A percentile compares a stretch with the other conserved stretches of the same genome.
phyloP scores from a whole-genome alignment of 495 filamentous ascomycete genomes.

The Margaritispora aquatica region DNA sequence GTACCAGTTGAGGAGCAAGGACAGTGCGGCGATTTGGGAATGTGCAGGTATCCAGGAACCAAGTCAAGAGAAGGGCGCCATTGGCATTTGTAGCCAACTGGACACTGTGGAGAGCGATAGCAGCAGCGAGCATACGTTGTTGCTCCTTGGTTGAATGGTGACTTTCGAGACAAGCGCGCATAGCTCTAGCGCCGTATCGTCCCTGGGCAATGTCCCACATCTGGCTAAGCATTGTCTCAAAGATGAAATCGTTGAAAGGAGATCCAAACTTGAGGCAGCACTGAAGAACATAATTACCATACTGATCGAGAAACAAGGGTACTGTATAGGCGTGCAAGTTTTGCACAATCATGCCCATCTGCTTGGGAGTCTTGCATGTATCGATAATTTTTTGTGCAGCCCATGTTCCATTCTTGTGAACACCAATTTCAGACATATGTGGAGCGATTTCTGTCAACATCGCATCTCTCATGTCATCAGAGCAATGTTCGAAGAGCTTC shows the following conservation, averaged over 20 bases:
- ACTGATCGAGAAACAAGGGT: slow-evolving; percentile 92
- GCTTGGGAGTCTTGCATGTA: slow-evolving; percentile 59
- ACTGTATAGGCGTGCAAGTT: slow-evolving; percentile 78
- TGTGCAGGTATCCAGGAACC: slow-evolving; percentile 98
- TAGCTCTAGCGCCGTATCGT: slow-evolving; percentile 87
- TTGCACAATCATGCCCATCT: slow-evolving; percentile 81
- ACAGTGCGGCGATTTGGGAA: slow-evolving; percentile 90
- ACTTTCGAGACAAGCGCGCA: slow-evolving; percentile 95
- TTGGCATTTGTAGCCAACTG: slow-evolving; percentile 96
- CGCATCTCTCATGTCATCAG: slow-evolving; percentile 78
- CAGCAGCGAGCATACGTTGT: slow-evolving; percentile 88
- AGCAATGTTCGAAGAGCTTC: slow-evolving; percentile 95
- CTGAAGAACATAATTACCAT: slow-evolving; percentile 96
- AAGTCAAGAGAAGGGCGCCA: slow-evolving; percentile 87
- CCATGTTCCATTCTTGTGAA: slow-evolving; percentile 99
- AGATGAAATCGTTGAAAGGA: slow-evolving; percentile 93
- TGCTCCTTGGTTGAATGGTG: slow-evolving; percentile 93
- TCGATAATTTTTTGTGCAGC: slow-evolving; percentile 99
- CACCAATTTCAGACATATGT: slow-evolving; percentile 90
- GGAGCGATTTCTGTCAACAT: slow-evolving; percentile 87
- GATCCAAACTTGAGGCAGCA: slow-evolving; percentile 86
- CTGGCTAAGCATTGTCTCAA: slow-evolving; percentile 90
- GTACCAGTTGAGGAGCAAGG: slow-evolving; percentile 85
- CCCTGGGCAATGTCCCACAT: slow-evolving; percentile 96
- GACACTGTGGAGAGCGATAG: slow-evolving; percentile 92